Base-by-base conservation (phyloP, 1,139 yeast genomes). In the Sugiyamaella pinicola region DNA sequence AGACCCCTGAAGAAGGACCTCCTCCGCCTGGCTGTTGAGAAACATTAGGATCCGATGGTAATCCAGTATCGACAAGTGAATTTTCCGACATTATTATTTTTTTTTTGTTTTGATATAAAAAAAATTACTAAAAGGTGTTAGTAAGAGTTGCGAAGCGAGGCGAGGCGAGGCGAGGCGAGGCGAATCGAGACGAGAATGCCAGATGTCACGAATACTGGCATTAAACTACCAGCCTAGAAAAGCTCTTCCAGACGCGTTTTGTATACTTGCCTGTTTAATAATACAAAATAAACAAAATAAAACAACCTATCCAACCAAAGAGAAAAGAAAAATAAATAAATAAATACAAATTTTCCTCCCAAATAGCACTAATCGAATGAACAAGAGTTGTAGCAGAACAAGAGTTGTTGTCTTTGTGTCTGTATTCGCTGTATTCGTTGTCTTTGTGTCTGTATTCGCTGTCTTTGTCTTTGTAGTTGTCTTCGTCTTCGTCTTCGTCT, bases 51-150 rank as follows among this genome's bases (percentile, higher is more conserved):
- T 46, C 56, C 37, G 55, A 35, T 9, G 55, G 50, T 34, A 54
- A 43, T 33, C 54, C 55, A 22, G 61, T 46, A 48, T 58, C 59
- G 38, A 53, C 56, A 18, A 53, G 49, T 33, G 49, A 47, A 28
- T 56, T 54, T 51, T 54, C 53, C 45, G 58, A 55, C 60, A 54
- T 54, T 24, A 18, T 24, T 24, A 6, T 24, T 24, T 24, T 24
- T 24, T 24, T 24, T 24, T 24, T 24, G n/a, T n/a, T n/a, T n/a
- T n/a, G n/a, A n/a, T 24, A 24, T 43, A 19, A 22, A 35, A 35
- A 35, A 18, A 19, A 29, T 24, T 26, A 18, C 34, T 15, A 21
- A 13, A 22, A 12, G 3, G 4, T 13, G 46, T 29, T 42, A 29
- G 46, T 29, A 42, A 12, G 28, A 24, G 29, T n/a, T n/a, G n/a